phyloP scores from a whole-genome alignment of 2,329 filamentous ascomycete species.

The Plectosphaerella cucumerina region DNA sequence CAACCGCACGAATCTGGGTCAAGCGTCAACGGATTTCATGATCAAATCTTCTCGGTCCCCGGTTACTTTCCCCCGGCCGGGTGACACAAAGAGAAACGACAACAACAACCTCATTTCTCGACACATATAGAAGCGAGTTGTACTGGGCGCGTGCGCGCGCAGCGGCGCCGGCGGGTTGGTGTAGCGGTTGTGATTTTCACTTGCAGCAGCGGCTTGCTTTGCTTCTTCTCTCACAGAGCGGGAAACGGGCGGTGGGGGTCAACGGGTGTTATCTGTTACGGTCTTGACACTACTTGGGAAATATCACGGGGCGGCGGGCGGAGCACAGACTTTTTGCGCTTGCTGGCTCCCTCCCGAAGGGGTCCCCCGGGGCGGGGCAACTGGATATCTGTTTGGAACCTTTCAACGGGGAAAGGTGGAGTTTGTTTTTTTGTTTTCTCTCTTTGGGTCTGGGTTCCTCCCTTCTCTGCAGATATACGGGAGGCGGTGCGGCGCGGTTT shows the following conservation, averaged over 20 bases:
- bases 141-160: too few relatives aligned
- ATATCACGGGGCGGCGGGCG: slow-evolving; percentile 24
- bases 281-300: slow-evolving; percentile 22
- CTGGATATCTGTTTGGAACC: slow-evolving; percentile 13
- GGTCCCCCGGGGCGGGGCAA: slow-evolving; percentile 22
- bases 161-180: not conserved
- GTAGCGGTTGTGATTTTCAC: not conserved
- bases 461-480: slow-evolving; percentile 1
- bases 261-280: slow-evolving; percentile 31
- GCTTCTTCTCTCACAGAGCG: too few relatives aligned
- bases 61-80: not conserved
- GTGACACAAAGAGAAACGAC: slow-evolving; percentile 33
- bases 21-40: slow-evolving; percentile 18
- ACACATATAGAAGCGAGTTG: slow-evolving; percentile 43
- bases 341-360: slow-evolving; percentile 5
- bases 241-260: slow-evolving; percentile 18
- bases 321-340: slow-evolving; percentile 23
- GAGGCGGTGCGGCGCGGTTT: not conserved
- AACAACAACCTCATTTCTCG: slow-evolving; percentile 37
- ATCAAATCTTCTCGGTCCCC: slow-evolving; percentile 12
- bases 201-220: slow-evolving; percentile 17
- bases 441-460: not conserved
- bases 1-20: slow-evolving; percentile 1
- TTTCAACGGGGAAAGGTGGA: slow-evolving; percentile 24
- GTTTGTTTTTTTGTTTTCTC: slow-evolving; percentile 27